Evolutionary conservation across 2,329 filamentous ascomycete genomes (phyloP), one percentile per base, ranked within the genome.

Genomic region (Podosphaera aphanis): DNA sequence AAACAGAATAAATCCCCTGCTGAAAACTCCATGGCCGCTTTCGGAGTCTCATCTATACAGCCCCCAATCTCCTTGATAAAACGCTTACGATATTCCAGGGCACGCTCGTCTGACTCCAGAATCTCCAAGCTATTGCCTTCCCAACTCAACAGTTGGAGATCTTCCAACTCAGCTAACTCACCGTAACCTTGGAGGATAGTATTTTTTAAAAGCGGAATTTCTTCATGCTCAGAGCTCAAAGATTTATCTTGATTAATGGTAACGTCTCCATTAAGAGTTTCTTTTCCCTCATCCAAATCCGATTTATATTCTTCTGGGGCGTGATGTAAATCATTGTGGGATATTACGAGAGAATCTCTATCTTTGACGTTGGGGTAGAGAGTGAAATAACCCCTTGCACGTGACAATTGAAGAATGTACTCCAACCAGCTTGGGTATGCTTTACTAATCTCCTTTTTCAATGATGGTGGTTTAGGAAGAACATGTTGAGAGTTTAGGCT

Each of bases 351-450:
- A 3, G 72, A 46, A 48, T 56, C 49, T 25, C 47, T 23, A n/a
- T 45, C 49, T 13, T 63, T 61, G 18, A 72, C 66, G 33, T 75
- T 73, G 0, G 88, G 88, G 56, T 93, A 93, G 0, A 93, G 62
- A 45, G 83, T 75, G 53, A 72, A 75, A 61, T 92, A 93, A 11
- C 81, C 83, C 23, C 82, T 72, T 2, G 76, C 72, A 11, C 79
- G 74, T 50, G 82, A 79, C 15, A 94, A 69, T 56, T 83, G 78
- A 33, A 90, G 66, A 47, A 82, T 66, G 52, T 84, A 77, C 60
- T 92, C 81, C 47, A 84, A 67, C 77, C 83, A 90, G 0, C 80
- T 69, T 0, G 84, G 83, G 44, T 77, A 74, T 10, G 66, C 71
- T 50, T 75, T 76, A 43, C 75, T 74, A n/a, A 85, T 67, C 10